phyloP scores from a whole-genome alignment of 2,329 filamentous ascomycete species.

The Exophiala mesophila region DNA sequence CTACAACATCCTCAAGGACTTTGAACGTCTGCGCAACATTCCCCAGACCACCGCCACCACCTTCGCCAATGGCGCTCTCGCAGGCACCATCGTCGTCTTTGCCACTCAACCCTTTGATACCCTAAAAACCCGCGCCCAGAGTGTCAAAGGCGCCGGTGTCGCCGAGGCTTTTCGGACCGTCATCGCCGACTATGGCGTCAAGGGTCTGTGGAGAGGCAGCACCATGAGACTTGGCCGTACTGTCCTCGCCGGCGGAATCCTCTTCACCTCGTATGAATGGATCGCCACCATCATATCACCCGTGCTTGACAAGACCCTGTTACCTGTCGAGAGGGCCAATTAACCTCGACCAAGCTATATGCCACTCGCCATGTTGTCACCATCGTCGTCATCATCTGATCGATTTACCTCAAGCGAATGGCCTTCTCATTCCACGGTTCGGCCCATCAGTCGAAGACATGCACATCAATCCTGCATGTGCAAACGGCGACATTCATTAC shows the following conservation, averaged over 20 bases:
- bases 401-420: too few relatives aligned
- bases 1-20: conserved; percentile 61
- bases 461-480: too few relatives aligned
- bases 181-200: conserved; percentile 53
- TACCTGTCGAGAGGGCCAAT: conserved; percentile 1
- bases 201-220: conserved; percentile 63
- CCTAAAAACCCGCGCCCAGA: conserved; percentile 41
- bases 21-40: conserved; percentile 45
- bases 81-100: conserved; percentile 48
- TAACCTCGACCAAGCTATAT: not conserved
- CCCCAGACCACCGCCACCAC: conserved; percentile 49
- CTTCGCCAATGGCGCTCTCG: conserved; percentile 58
- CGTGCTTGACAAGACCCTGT: conserved; percentile 22
- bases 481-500: too few relatives aligned
- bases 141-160: conserved; percentile 53
- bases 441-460: too few relatives aligned
- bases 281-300: conserved; percentile 47
- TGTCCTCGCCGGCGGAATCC: conserved; percentile 61
- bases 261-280: conserved; percentile 60
- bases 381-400: too few relatives aligned
- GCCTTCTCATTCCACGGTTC: too few relatives aligned
- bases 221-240: conserved; percentile 62
- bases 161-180: conserved; percentile 53
- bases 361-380: too few relatives aligned
- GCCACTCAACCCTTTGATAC: conserved; percentile 43